These are phyloP conservation scores for Lojkania enalia DNA, from an alignment of 2,329 filamentous ascomycete species.

Conservation along the genomic window DNA sequence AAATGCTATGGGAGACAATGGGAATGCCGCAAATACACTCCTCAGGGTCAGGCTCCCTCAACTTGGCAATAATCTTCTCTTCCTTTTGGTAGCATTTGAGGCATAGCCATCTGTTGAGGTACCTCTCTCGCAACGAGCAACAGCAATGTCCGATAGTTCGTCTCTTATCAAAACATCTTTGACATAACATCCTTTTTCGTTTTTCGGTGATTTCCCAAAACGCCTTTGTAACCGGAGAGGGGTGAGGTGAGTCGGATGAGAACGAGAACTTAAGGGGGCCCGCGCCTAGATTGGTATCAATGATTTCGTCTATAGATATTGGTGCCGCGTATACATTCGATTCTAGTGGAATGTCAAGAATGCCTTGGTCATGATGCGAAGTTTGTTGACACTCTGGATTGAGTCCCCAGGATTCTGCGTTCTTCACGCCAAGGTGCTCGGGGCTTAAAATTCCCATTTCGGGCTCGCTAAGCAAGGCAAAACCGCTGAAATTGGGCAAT, in stretches of 20 bases:
- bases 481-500: conserved; percentile 36
- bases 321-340: conserved; percentile 18
- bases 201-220: conserved; percentile 29
- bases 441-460: conserved; percentile 38
- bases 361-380: conserved; percentile 38
- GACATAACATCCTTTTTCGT: conserved; percentile 21
- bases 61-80: background rate
- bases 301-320: conserved; percentile 29
- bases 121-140: conserved; percentile 6
- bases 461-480: conserved; percentile 25
- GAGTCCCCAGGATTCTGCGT: background rate
- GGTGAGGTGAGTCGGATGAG: conserved; percentile 24
- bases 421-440: conserved; percentile 21
- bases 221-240: conserved; percentile 30
- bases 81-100: conserved; percentile 17
- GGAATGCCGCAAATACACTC: background rate
- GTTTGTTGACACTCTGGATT: background rate
- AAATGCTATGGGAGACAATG: conserved; percentile 1
- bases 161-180: conserved; percentile 12
- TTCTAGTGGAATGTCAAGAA: conserved; percentile 34
- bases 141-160: background rate
- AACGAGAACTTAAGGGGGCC: conserved; percentile 19
- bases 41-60: background rate
- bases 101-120: conserved; percentile 23
- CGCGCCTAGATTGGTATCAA: conserved; percentile 30